A percentile compares a stretch with the other conserved stretches of the same genome.
Conservation (phyloP, 495 filamentous ascomycete species). For the Pseudomonodictys pantanalensis region DNA sequence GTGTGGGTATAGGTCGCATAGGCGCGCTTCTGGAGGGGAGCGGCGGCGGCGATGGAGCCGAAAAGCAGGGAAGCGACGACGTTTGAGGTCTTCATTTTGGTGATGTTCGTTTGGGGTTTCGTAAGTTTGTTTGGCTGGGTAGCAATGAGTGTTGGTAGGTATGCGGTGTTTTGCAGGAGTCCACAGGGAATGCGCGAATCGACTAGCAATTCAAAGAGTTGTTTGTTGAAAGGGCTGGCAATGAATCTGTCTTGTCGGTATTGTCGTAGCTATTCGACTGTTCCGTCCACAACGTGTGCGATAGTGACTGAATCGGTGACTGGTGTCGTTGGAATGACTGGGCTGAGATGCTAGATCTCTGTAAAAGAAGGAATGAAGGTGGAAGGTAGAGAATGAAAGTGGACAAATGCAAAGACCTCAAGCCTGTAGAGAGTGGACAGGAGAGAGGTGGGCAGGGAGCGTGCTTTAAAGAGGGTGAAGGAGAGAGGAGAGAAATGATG, state of each 20-base stretch:
- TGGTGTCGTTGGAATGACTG: slow-evolving; percentile 15
- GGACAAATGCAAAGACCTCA: slow-evolving; percentile 24
- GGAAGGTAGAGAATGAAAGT: slow-evolving; percentile 18
- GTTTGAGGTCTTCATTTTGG: slow-evolving; percentile 30
- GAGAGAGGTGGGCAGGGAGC: slow-evolving; percentile 7
- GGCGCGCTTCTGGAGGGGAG: slow-evolving; percentile 23
- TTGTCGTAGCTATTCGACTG: neutral
- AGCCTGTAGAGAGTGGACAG: slow-evolving; percentile 35
- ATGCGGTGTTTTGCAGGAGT: neutral
- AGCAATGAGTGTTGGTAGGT: slow-evolving; percentile 14
- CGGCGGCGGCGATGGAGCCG: slow-evolving; percentile 19
- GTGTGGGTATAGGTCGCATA: slow-evolving; percentile 22
- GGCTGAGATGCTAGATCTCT: slow-evolving; percentile 30
- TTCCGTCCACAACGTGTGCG: neutral
- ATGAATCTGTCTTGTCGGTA: neutral
- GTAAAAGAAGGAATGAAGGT: slow-evolving; percentile 13
- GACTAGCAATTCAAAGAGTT: slow-evolving; percentile 28
- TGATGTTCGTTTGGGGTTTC: neutral
- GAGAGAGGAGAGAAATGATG: neutral
- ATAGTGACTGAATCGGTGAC: slow-evolving; percentile 4
- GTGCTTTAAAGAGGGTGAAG: slow-evolving; percentile 9
- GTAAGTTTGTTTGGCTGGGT: slow-evolving; percentile 20
- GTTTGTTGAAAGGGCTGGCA: neutral
- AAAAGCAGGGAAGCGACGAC: slow-evolving; percentile 23
- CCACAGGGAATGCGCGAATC: slow-evolving; percentile 18